Evolutionary conservation across 768 basidiomycete genomes (phyloP).

Genomic region (Exsudoporus frostii): DNA sequence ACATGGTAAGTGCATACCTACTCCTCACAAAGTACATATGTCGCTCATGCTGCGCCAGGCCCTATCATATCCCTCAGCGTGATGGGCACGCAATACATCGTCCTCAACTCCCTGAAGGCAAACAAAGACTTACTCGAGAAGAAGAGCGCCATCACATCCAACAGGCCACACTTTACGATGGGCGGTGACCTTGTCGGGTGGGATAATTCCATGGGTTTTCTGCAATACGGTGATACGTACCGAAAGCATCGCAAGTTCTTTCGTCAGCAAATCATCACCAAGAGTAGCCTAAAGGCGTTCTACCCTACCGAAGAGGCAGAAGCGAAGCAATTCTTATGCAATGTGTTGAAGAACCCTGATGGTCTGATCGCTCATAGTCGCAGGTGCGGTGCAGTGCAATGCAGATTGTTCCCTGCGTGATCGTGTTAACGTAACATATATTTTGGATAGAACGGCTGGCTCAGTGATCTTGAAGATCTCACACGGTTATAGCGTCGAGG

Average conservation of each 20-base stretch:
- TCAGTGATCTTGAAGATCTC: constrained; percentile 34
- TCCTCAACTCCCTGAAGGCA: constrained; percentile 45
- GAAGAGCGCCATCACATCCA: constrained; percentile 1
- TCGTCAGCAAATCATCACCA: constrained; percentile 7
- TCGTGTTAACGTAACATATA: too few relatives aligned
- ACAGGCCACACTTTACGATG: constrained; percentile 8
- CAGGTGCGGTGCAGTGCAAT: not conserved
- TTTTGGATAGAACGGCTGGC: constrained; percentile 30
- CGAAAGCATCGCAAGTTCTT: constrained; percentile 10
- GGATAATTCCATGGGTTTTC: not conserved
- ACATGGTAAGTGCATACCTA: constrained; percentile 39
- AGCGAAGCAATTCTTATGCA: not conserved
- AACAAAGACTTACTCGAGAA: constrained; percentile 14
- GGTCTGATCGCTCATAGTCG: constrained; percentile 1
- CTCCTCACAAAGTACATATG: not conserved
- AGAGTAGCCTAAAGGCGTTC: constrained; percentile 2
- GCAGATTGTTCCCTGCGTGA: not conserved
- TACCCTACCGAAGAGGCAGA: constrained; percentile 1
- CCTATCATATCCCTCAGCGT: constrained; percentile 15
- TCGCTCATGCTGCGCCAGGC: constrained; percentile 16
- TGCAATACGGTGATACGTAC: constrained; percentile 5
- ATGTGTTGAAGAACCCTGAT: not conserved
- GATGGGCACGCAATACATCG: constrained; percentile 44
- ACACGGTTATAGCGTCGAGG: constrained; percentile 35
- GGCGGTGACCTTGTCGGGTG: constrained; percentile 22